phyloP scores from a whole-genome alignment of 164 flowering plant species.

The Vitis rotundifolia region DNA sequence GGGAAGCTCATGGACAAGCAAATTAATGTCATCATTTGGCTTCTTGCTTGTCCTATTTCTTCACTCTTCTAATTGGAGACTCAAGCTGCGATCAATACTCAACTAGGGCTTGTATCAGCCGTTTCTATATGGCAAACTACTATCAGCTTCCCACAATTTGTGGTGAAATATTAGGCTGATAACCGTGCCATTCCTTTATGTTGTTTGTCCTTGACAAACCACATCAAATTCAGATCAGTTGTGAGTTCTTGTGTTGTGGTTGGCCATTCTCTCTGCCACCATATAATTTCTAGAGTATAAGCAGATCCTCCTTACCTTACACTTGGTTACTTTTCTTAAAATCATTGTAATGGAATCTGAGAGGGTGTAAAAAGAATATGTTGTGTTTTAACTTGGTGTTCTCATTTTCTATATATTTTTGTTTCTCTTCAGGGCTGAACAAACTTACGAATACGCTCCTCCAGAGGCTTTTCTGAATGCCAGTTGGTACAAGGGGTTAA shows the following conservation, averaged over 20 bases:
- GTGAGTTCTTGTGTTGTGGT: background rate
- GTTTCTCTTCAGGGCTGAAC: conserved; percentile 68
- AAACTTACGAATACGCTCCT: conserved; percentile 84
- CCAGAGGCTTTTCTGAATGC: conserved; percentile 89
- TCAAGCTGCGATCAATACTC: too few relatives aligned
- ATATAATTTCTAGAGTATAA: background rate
- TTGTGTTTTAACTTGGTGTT: background rate
- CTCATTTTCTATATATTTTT: conserved; percentile 4
- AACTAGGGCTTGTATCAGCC: too few relatives aligned
- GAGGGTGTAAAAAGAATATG: too few relatives aligned
- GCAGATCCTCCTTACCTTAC: background rate
- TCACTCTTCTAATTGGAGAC: too few relatives aligned
- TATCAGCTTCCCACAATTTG: background rate
- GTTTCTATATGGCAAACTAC: too few relatives aligned
- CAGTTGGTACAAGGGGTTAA: conserved; percentile 72
- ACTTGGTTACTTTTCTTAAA: background rate
- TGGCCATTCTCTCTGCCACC: background rate
- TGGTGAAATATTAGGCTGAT: background rate
- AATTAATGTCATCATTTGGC: too few relatives aligned
- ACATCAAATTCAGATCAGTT: background rate
- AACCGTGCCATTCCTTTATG: background rate
- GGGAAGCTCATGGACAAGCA: background rate
- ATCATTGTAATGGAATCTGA: background rate
- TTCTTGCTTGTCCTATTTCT: too few relatives aligned
- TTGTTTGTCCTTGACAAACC: background rate